phyloP scores from a whole-genome alignment of 2,329 filamentous ascomycete species.

The Lachnum nothofagi region DNA sequence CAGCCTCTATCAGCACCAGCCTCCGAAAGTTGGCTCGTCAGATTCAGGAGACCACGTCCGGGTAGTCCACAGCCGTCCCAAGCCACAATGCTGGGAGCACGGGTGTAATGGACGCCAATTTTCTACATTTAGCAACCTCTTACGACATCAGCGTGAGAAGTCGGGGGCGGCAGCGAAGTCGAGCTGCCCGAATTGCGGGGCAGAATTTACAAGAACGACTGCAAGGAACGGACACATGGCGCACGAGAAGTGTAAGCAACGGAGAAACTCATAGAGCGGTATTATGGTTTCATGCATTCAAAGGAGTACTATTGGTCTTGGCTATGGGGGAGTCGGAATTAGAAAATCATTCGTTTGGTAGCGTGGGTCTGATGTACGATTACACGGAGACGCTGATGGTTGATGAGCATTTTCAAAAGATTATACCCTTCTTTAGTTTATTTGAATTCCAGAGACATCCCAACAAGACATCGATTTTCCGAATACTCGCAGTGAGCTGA shows the following conservation, averaged over 20 bases:
- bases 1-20: conserved; percentile 29
- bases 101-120: conserved; percentile 94
- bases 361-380: conserved; percentile 1
- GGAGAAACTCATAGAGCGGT: conserved; percentile 41
- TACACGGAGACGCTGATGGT: conserved; percentile 5
- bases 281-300: conserved; percentile 9
- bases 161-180: conserved; percentile 86
- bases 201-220: conserved; percentile 84
- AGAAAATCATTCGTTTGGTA: conserved; percentile 19
- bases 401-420: conserved; percentile 1
- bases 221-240: conserved; percentile 81
- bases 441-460: conserved; percentile 1
- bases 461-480: conserved; percentile 3
- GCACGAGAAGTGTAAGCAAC: conserved; percentile 89
- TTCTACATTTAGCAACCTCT: conserved; percentile 90
- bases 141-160: conserved; percentile 90
- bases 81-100: conserved; percentile 95
- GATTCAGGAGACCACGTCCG: conserved; percentile 51
- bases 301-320: conserved; percentile 12
- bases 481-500: conserved; percentile 1
- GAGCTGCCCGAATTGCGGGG: conserved; percentile 83
- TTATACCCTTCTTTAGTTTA: conserved; percentile 22
- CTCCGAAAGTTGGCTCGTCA: conserved; percentile 37
- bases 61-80: conserved; percentile 73
- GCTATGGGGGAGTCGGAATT: conserved; percentile 5